Evolutionary conservation across 106 monocot species (phyloP).

Genomic region (Xerophyta viscosa): DNA sequence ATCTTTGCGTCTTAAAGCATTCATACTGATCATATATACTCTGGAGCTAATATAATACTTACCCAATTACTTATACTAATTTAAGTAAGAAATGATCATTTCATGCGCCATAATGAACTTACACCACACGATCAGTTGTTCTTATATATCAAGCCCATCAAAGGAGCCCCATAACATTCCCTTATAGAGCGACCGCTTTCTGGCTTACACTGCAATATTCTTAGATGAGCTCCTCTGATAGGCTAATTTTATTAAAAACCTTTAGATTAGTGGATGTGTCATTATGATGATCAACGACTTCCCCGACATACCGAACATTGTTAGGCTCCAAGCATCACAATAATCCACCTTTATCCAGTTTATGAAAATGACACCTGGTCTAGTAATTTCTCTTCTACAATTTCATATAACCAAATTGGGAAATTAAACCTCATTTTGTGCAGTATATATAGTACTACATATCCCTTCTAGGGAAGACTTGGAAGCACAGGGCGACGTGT

Average conservation of each 20-base stretch:
- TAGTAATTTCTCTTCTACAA: too few species aligned
- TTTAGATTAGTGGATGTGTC: neutral
- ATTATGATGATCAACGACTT: neutral
- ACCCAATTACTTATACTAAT: neutral
- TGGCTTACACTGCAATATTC: neutral
- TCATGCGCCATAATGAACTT: neutral
- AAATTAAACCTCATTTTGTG: neutral
- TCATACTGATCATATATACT: too few species aligned
- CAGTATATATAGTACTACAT: neutral
- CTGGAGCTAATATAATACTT: neutral
- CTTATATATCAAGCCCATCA: neutral
- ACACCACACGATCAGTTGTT: neutral
- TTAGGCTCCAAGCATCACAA: constrained; percentile 7
- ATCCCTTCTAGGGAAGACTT: neutral
- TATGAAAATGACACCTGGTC: neutral
- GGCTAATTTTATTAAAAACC: neutral
- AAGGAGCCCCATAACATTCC: too few species aligned
- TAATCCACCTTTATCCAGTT: neutral
- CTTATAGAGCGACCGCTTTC: too few species aligned
- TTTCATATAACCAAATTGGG: neutral
- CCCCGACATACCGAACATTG: constrained; percentile 4
- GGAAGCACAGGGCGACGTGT: neutral
- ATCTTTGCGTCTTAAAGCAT: too few species aligned
- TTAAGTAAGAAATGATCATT: neutral
- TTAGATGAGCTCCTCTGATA: neutral